phyloP scores from a whole-genome alignment of 176 grass and related monocot genomes.

The Phyllostachys edulis region DNA sequence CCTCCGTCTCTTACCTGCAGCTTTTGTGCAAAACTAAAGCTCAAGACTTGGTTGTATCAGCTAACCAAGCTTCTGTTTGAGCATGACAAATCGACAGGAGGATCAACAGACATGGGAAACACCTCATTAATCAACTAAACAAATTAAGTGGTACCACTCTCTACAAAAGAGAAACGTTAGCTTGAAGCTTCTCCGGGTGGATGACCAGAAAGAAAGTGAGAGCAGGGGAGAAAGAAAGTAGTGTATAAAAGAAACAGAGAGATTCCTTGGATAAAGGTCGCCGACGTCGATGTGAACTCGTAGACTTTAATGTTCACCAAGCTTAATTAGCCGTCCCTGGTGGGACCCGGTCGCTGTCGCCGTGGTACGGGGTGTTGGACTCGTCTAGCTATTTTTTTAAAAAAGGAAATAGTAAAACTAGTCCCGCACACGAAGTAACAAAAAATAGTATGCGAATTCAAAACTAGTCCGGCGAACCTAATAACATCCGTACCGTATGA shows the following conservation, averaged over 20 bases:
- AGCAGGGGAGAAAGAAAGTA: not conserved
- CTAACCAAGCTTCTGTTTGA: not conserved
- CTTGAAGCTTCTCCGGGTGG: constrained; percentile 12
- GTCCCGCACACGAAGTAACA: too few species aligned
- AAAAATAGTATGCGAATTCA: too few species aligned
- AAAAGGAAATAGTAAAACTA: too few species aligned
- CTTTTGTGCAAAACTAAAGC: too few species aligned
- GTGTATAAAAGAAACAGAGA: not conserved
- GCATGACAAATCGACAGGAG: not conserved
- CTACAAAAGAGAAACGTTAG: not conserved
- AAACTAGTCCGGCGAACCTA: too few species aligned
- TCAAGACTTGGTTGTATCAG: not conserved
- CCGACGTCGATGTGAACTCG: not conserved
- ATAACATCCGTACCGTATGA: too few species aligned
- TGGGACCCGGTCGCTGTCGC: not conserved
- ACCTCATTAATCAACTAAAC: not conserved
- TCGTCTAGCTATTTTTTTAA: too few species aligned
- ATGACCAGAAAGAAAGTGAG: not conserved
- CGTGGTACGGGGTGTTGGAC: not conserved
- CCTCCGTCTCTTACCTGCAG: not conserved
- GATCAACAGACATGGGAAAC: not conserved
- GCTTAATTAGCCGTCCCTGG: not conserved
- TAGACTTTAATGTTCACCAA: constrained; percentile 4
- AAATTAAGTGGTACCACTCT: not conserved
- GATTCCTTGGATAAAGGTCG: constrained; percentile 28